Evolutionary conservation across 164 flowering plant genomes (phyloP).

Genomic region (Chloranthus sessilifolius): DNA sequence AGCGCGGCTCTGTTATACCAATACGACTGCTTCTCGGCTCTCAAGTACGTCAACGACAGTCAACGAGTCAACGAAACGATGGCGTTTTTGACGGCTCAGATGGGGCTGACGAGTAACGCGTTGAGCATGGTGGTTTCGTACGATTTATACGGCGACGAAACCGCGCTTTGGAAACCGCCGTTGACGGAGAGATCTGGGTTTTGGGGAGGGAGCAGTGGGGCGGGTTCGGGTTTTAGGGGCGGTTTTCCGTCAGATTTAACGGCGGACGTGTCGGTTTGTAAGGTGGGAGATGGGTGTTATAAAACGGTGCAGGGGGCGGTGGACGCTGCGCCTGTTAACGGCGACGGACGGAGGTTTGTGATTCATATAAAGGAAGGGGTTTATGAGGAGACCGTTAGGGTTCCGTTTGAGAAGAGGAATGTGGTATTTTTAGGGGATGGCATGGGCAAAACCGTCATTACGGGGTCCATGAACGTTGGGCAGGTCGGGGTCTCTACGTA

Average conservation of each 20-base stretch:
- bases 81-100: slow-evolving; percentile 41
- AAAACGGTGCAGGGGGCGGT: slow-evolving; percentile 75
- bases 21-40: slow-evolving; percentile 65
- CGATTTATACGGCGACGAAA: slow-evolving; percentile 44
- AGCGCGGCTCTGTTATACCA: slow-evolving; percentile 61
- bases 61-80: slow-evolving; percentile 42
- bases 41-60: slow-evolving; percentile 65
- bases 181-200: slow-evolving; percentile 83
- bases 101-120: slow-evolving; percentile 44
- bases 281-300: slow-evolving; percentile 37
- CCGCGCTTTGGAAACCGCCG: slow-evolving; percentile 55
- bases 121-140: slow-evolving; percentile 60
- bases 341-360: slow-evolving; percentile 36
- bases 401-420: slow-evolving; percentile 66
- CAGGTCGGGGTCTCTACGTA: slow-evolving; percentile 61
- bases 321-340: slow-evolving; percentile 50
- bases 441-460: slow-evolving; percentile 83
- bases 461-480: slow-evolving; percentile 52
- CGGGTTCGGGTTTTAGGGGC: slow-evolving; percentile 19
- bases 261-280: slow-evolving; percentile 68
- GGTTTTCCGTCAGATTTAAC: slow-evolving; percentile 36
- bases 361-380: slow-evolving; percentile 65
- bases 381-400: slow-evolving; percentile 69
- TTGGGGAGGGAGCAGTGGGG: slow-evolving; percentile 42
- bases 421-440: slow-evolving; percentile 89